Evolutionary conservation across 176 grass and related monocot species (phyloP), one percentile per base, ranked within the genome.

Genomic region (Paspalum notatum): DNA sequence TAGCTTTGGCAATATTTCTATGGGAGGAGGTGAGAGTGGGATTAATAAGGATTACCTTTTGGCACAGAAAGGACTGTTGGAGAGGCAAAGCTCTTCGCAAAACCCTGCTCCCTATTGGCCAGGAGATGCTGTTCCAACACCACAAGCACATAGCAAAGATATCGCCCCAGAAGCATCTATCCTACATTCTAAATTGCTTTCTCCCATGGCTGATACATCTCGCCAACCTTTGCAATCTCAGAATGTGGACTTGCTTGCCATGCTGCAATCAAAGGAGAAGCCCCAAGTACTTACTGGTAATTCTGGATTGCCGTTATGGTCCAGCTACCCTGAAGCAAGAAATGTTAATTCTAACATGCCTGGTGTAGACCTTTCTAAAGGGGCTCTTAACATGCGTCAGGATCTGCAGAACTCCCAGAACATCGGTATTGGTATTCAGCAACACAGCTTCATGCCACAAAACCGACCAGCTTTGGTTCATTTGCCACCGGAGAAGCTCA

Each of bases 201-300:
- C 68, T 83, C 66, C 87, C 9, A 68, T 89, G 74, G 80, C 61
- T 82, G 90, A 90, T 74, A 58, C 85, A 77, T 82, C 90, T 75
- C 58, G 37, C 14, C 89, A 90, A 77, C 44, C 84, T 72, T 73
- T 91, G 55, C 90, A 86, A 79, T 66, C 74, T 55, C 88, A 95
- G 68, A 91, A 98, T 69, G 90, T 86, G 73, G 88, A 99, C 73
- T 88, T 99, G 85, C 82, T 99, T 46, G 86, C 92, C 16, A 91
- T 95, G 77, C 84, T 99, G 61, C 92, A 93, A 66, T 81, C 92
- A 62, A 82, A 85, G 76, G 92, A 95, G 83, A 99, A 91, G 75
- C 66, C 88, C 84, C 89, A 87, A 68, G 37, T 50, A 45, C 66
- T 81, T 69, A 48, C 80, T 72, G 77, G 62, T 79, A 89, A 71